Conservation (phyloP, 1,139 yeast genomes). For the Waltiozyma sp. region DNA sequence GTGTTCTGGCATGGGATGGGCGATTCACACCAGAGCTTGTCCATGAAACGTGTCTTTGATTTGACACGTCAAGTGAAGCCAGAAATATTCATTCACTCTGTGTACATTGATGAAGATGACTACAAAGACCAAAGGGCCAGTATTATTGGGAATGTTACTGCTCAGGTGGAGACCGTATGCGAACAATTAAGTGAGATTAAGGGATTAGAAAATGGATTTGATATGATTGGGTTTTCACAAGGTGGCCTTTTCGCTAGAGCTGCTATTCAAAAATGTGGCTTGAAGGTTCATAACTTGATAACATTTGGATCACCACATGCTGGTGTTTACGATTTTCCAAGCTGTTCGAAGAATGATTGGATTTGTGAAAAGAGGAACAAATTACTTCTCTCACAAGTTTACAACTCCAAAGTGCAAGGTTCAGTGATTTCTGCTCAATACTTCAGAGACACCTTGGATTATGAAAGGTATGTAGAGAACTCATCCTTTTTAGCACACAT, state of each 20-base stretch:
- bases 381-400: slow-evolving; percentile 48
- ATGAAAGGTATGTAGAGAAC: slow-evolving; percentile 35
- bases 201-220: slow-evolving; percentile 45
- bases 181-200: slow-evolving; percentile 22
- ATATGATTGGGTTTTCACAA: slow-evolving; percentile 73
- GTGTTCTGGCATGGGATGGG: slow-evolving; percentile 86
- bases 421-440: slow-evolving; percentile 65
- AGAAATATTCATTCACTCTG: slow-evolving; percentile 39
- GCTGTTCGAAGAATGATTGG: slow-evolving; percentile 49
- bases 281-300: slow-evolving; percentile 42
- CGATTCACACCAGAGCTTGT: slow-evolving; percentile 56
- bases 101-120: slow-evolving; percentile 39
- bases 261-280: slow-evolving; percentile 43
- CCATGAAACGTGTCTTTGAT: slow-evolving; percentile 38
- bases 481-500: slow-evolving; percentile 51
- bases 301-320: slow-evolving; percentile 81
- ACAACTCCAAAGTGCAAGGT: slow-evolving; percentile 47
- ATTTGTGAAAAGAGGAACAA: slow-evolving; percentile 47
- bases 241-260: slow-evolving; percentile 70
- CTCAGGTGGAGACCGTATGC: slow-evolving; percentile 28
- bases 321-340: slow-evolving; percentile 64
- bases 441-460: slow-evolving; percentile 39
- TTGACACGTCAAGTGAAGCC: slow-evolving; percentile 38
- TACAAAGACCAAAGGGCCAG: slow-evolving; percentile 43
- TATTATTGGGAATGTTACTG: slow-evolving; percentile 49